Evolutionary conservation across 208 protist genomes (phyloP), one percentile per base, ranked within the genome.

Genomic region (Leishmania martiniquensis): DNA sequence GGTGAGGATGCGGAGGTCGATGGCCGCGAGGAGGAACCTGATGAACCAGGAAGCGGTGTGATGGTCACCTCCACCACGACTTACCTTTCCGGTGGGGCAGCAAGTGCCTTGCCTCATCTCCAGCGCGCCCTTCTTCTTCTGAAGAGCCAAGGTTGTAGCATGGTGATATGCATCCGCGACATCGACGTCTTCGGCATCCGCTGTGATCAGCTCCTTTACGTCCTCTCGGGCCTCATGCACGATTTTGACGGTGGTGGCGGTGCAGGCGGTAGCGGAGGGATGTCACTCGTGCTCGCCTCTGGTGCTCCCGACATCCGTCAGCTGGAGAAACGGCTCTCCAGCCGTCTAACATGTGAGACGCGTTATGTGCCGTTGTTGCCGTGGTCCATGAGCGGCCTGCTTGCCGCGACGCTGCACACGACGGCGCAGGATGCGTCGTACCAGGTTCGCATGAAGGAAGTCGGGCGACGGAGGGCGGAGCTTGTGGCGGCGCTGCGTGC

Each of bases 151-250:
- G 87, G 80, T 22, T 86, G 87, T 63, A 94, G 87, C 82, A 78
- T 95, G 45, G 85, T 96, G 17, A 80, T 95, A 60, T 95, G 90
- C 71, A 84, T 96, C 71, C 87, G 89, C 67, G 82, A 94, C 51
- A 85, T 89, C 22, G 93, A 96, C 68, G 80, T 85, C 25, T 96
- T 96, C 82, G 89, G 91, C 49, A 73, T 96, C 62, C 87, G 89
- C 72, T 96, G 93, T 75, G 93, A 96, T 79, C 90, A 94, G 67
- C 84, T 96, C 1, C 85, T 96, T 54, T 96, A 96, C 82, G 85
- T 96, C 4, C 80, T 96, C 22, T 91, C 93, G 3, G 93, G 93
- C 13, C 88, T 96, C n/a, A 92, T 96, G 89, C 93, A 96, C 72
- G 89, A 96, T 59, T 83, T 82, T 71, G 90, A 94, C 73, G 87